These are phyloP conservation scores for Capsella rubella DNA, from an alignment of 441 rosid species.

Conservation along the genomic window DNA sequence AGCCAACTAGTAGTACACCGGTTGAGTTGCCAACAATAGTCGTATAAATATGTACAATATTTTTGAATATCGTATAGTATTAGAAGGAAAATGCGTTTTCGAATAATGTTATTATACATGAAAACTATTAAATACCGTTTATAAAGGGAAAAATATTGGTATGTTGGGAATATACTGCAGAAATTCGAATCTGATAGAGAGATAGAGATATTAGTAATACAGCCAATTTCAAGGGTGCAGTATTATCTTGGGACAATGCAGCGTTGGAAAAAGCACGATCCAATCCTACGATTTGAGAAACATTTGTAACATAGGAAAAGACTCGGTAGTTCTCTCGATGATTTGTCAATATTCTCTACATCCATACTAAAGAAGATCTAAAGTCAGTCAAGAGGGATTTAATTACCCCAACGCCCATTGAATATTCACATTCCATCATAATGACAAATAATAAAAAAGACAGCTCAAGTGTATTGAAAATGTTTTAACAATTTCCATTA, in stretches of 20 bases:
- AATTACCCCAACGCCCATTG: constrained; percentile 1
- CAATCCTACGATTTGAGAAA: neutral
- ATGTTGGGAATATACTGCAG: neutral
- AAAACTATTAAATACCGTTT: neutral
- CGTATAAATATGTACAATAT: too few species aligned
- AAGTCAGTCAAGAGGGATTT: neutral
- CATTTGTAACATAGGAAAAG: neutral
- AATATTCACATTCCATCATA: constrained; percentile 7
- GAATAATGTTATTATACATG: neutral
- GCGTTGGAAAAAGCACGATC: neutral
- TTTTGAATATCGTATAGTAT: too few species aligned
- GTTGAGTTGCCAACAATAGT: too few species aligned
- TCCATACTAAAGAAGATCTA: neutral
- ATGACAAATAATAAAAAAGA: neutral
- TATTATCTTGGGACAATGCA: neutral
- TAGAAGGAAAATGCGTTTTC: neutral
- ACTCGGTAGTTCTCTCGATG: neutral
- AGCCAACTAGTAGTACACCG: too few species aligned
- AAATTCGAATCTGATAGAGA: neutral
- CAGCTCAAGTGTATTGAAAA: neutral
- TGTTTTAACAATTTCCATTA: constrained; percentile 11
- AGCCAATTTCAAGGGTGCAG: too few species aligned
- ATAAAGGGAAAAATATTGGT: neutral
- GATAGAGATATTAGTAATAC: neutral
- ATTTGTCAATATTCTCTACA: neutral